These are phyloP conservation scores for Boechera stricta DNA, from an alignment of 345 rosid species.

Conservation along the genomic window DNA sequence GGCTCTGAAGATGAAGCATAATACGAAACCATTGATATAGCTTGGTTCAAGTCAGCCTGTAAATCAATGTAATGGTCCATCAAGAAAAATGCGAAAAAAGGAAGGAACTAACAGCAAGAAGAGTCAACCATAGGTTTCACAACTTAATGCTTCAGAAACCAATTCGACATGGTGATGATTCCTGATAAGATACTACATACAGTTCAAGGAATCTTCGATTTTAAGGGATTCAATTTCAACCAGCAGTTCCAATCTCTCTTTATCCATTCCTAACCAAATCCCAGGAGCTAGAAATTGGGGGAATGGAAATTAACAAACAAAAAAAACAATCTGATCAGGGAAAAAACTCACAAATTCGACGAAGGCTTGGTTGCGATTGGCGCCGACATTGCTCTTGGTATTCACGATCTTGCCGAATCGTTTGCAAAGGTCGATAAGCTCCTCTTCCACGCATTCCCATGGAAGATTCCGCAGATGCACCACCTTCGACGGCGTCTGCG, in stretches of 20 bases:
- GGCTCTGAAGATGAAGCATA: conserved; percentile 98
- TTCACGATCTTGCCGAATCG: conserved; percentile 95
- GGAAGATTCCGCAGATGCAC: conserved; percentile 93
- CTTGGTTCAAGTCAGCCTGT: conserved; percentile 87
- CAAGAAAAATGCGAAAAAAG: background rate
- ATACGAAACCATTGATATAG: conserved; percentile 95
- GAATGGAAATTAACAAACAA: background rate
- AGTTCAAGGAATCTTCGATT: background rate
- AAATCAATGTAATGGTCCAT: conserved; percentile 17
- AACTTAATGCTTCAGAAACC: background rate
- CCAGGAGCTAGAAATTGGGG: conserved; percentile 1
- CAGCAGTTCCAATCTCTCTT: background rate
- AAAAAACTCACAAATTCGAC: conserved; percentile 76
- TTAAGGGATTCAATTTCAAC: conserved; percentile 1
- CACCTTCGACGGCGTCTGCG: conserved; percentile 96
- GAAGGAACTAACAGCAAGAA: background rate
- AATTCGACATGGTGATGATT: background rate
- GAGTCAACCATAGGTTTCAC: conserved; percentile 2
- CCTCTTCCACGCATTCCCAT: conserved; percentile 93
- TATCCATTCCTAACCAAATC: background rate
- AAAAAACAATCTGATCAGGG: conserved; percentile 7
- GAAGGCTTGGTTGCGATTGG: conserved; percentile 94
- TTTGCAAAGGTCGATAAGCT: conserved; percentile 88
- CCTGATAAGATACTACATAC: background rate
- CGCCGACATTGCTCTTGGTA: conserved; percentile 93